Conservation (phyloP, 768 basidiomycete species). For the Rhizopogon salebrosus region DNA sequence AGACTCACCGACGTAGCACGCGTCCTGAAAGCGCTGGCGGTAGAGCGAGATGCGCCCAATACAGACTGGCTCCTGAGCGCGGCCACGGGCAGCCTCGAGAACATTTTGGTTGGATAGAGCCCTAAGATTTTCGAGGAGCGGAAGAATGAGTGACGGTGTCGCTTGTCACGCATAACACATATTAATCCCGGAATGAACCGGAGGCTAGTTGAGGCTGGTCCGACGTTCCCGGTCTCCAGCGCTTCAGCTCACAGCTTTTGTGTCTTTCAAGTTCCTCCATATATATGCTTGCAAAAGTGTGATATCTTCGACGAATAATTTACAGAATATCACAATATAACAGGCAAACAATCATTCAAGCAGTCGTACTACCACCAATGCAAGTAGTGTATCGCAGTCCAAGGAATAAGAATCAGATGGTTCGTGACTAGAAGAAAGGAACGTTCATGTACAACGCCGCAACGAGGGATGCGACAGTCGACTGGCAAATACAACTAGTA, state of each 20-base stretch:
- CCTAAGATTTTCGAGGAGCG: constrained; percentile 39
- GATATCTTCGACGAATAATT: constrained; percentile 21
- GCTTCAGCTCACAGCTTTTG: background rate
- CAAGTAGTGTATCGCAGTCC: background rate
- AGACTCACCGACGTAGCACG: constrained; percentile 47
- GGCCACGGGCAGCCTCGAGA: constrained; percentile 76
- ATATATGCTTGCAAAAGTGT: background rate
- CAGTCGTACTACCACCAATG: background rate
- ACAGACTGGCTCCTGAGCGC: constrained; percentile 56
- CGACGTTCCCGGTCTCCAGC: constrained; percentile 5
- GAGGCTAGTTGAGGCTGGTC: constrained; percentile 30
- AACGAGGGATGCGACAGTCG: constrained; percentile 6
- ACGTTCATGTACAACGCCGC: constrained; percentile 6
- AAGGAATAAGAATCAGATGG: background rate
- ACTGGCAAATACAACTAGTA: constrained; percentile 14
- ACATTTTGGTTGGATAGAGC: constrained; percentile 52
- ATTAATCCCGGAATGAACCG: constrained; percentile 43
- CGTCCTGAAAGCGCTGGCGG: constrained; percentile 34
- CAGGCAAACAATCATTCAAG: constrained; percentile 1
- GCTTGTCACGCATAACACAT: constrained; percentile 40
- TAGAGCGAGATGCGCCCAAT: constrained; percentile 41
- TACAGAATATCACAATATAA: constrained; percentile 4
- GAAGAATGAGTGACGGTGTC: constrained; percentile 29
- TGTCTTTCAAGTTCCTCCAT: background rate
- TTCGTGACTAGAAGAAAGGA: background rate